These are phyloP conservation scores for Coffea canephora DNA, from an alignment of 257 asterid species.

Conservation along the genomic window DNA sequence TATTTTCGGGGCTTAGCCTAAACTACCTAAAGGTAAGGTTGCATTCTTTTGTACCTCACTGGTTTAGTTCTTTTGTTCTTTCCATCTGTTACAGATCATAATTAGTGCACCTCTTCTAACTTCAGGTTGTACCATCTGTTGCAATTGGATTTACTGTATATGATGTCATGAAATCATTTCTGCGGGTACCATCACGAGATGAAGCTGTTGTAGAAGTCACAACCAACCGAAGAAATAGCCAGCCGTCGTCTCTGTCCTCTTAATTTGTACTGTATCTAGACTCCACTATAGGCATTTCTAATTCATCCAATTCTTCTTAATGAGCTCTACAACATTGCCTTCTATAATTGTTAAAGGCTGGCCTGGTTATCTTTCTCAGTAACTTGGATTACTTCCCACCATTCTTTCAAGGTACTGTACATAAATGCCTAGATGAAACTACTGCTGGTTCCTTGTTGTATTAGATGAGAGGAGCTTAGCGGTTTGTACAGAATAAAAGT, in stretches of 20 bases:
- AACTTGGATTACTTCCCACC: slow-evolving; percentile 1
- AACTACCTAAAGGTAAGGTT: slow-evolving; percentile 77
- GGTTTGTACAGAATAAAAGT: slow-evolving; percentile 10
- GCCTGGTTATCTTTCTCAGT: background rate
- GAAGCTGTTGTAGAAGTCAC: slow-evolving; percentile 43
- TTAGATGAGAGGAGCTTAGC: slow-evolving; percentile 8
- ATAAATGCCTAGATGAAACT: background rate
- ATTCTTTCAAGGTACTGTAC: slow-evolving; percentile 18
- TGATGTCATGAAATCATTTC: slow-evolving; percentile 70
- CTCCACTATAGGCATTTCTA: background rate
- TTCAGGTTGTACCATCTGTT: slow-evolving; percentile 92
- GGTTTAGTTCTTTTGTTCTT: slow-evolving; percentile 13
- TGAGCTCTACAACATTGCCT: slow-evolving; percentile 1
- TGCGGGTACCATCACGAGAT: slow-evolving; percentile 81
- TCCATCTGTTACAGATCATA: slow-evolving; percentile 1
- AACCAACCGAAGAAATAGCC: slow-evolving; percentile 28
- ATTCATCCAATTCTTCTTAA: background rate
- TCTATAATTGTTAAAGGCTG: background rate
- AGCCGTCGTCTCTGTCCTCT: slow-evolving; percentile 46
- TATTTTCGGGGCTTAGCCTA: slow-evolving; percentile 94
- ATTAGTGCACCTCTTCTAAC: background rate
- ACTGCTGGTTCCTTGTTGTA: slow-evolving; percentile 16
- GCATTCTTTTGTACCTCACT: background rate
- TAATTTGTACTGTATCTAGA: slow-evolving; percentile 6
- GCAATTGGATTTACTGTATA: slow-evolving; percentile 93